Evolutionary conservation across 192 early-diverging fungal genomes (phyloP).

Genomic region (Entomortierella lignicola): DNA sequence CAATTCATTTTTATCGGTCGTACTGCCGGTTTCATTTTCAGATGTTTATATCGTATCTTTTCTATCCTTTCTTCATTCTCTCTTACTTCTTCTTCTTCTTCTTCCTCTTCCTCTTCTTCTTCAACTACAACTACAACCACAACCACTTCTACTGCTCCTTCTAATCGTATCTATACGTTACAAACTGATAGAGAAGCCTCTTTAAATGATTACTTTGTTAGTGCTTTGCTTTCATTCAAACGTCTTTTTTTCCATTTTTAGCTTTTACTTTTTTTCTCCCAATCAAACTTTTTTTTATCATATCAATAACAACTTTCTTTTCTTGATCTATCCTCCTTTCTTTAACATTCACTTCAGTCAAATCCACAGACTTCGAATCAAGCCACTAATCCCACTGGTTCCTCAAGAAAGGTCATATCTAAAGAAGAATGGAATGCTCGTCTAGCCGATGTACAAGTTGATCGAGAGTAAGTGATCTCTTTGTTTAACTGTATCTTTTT

Average conservation of each 20-base stretch:
- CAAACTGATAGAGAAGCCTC: background rate
- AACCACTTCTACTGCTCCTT: slow-evolving; percentile 10
- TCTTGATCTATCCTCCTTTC: slow-evolving; percentile 13
- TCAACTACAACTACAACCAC: no score
- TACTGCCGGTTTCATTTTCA: slow-evolving; percentile 46
- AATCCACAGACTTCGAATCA: slow-evolving; percentile 41
- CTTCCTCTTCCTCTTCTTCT: slow-evolving; percentile 16
- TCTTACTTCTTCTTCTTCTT: slow-evolving; percentile 2
- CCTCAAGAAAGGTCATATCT: slow-evolving; percentile 69
- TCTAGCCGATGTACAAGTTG: slow-evolving; percentile 85
- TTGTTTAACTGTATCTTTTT: background rate
- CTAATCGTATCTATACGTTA: slow-evolving; percentile 2
- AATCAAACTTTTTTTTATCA: background rate
- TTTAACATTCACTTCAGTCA: slow-evolving; percentile 25
- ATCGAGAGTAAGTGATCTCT: slow-evolving; percentile 73
- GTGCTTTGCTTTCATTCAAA: slow-evolving; percentile 6
- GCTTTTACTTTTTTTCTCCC: no score
- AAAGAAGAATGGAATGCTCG: slow-evolving; percentile 88
- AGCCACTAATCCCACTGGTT: slow-evolving; percentile 10
- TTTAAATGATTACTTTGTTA: background rate
- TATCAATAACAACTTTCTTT: slow-evolving; percentile 3
- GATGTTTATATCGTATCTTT: slow-evolving; percentile 43
- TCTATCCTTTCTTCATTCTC: no score
- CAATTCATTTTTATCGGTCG: slow-evolving; percentile 43
- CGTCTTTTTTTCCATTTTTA: slow-evolving; percentile 9